Percentiles rank a stretch among this genome's conserved stretches.
Evolutionary conservation across 306 rosid species (phyloP).

Genomic region (Dryas alaskensis): DNA sequence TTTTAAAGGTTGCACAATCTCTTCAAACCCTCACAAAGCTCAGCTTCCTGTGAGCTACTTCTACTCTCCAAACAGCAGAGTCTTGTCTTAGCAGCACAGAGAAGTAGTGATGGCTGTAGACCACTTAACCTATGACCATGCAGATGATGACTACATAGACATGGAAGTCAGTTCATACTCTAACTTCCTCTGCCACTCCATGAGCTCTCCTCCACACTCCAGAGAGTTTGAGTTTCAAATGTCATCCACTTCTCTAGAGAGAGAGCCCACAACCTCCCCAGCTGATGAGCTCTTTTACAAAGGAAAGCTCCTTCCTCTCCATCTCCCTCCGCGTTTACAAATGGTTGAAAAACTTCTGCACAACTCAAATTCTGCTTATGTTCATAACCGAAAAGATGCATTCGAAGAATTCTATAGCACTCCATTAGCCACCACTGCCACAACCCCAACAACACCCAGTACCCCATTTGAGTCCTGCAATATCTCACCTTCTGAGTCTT

Average conservation of each 20-base stretch:
- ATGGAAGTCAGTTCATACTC: constrained; percentile 79
- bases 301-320: constrained; percentile 97
- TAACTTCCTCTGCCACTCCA: constrained; percentile 44
- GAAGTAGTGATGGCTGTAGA: constrained; percentile 57
- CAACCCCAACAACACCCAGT: constrained; percentile 60
- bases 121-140: constrained; percentile 41
- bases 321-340: constrained; percentile 83
- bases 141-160: constrained; percentile 90
- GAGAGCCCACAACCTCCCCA: constrained; percentile 74
- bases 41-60: constrained; percentile 28
- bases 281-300: constrained; percentile 99
- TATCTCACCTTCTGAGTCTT: constrained; percentile 71
- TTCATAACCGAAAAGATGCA: constrained; percentile 28
- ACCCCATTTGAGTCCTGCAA: constrained; percentile 94
- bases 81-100: constrained; percentile 7
- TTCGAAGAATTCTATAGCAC: constrained; percentile 74
- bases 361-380: constrained; percentile 35
- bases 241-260: constrained; percentile 59
- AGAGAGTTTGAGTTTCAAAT: constrained; percentile 98
- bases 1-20: constrained; percentile 43
- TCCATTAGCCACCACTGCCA: constrained; percentile 60
- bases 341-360: constrained; percentile 83
- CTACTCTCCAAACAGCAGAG: neutral
- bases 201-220: constrained; percentile 42
- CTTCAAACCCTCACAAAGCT: constrained; percentile 45